Evolutionary conservation across 805 yeast species (phyloP).

Genomic region (Metschnikowia drakensbergensis): DNA sequence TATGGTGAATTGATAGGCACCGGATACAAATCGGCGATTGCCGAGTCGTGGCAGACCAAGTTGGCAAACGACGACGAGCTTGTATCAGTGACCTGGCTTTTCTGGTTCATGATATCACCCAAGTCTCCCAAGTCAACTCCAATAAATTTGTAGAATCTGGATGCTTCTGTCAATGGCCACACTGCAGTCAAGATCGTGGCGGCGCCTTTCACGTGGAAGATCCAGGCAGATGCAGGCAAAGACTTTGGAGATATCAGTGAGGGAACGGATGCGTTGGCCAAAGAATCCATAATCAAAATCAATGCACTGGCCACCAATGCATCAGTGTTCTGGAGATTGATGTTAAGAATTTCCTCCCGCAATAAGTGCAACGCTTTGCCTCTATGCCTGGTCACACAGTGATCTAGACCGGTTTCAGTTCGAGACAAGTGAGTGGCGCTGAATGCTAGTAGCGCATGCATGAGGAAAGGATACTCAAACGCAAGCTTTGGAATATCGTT

Average conservation of each 20-base stretch:
- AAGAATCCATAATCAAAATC: constrained; percentile 84
- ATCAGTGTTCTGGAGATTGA: constrained; percentile 82
- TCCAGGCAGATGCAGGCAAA: constrained; percentile 92
- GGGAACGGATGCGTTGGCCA: constrained; percentile 82
- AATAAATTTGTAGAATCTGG: constrained; percentile 47
- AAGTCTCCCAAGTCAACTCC: constrained; percentile 89
- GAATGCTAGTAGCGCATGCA: constrained; percentile 89
- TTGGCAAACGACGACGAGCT: constrained; percentile 44
- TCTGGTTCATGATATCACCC: constrained; percentile 60
- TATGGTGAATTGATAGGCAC: constrained; percentile 81
- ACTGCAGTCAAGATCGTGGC: constrained; percentile 94
- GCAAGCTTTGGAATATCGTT: constrained; percentile 86
- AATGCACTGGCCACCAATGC: constrained; percentile 91
- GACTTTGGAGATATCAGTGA: constrained; percentile 46
- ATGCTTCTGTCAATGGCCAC: constrained; percentile 69
- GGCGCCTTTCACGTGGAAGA: constrained; percentile 94
- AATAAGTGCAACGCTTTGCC: constrained; percentile 79
- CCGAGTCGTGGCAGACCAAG: constrained; percentile 78
- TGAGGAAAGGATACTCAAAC: constrained; percentile 79
- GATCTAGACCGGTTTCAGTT: constrained; percentile 70
- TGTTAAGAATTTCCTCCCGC: constrained; percentile 81
- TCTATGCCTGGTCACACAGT: constrained; percentile 79
- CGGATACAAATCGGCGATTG: constrained; percentile 82
- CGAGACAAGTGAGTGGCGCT: constrained; percentile 88
- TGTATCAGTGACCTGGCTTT: constrained; percentile 23